Evolutionary conservation across 768 basidiomycete species (phyloP).

Genomic region (Vararia minispora): DNA sequence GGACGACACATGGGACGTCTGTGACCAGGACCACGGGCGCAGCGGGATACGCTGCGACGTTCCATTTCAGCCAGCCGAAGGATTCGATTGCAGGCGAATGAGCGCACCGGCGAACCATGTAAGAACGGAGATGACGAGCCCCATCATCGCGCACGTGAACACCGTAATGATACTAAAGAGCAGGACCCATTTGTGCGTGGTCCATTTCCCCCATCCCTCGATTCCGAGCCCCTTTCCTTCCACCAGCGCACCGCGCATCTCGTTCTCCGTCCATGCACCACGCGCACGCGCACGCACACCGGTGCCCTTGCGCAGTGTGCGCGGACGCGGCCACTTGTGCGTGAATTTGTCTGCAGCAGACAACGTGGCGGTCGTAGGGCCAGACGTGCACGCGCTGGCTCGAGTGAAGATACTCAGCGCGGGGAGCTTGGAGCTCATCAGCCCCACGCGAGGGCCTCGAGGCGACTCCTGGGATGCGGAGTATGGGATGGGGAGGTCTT

Average conservation of each 20-base stretch:
- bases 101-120: slow-evolving; percentile 51
- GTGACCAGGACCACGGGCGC: slow-evolving; percentile 56
- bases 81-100: background rate
- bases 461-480: no score
- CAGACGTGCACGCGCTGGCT: background rate
- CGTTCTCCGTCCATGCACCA: slow-evolving; percentile 4
- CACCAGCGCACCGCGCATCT: slow-evolving; percentile 15
- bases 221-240: slow-evolving; percentile 28
- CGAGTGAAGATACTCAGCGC: no score
- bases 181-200: slow-evolving; percentile 49
- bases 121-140: slow-evolving; percentile 38
- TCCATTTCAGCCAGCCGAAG: background rate
- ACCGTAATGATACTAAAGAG: slow-evolving; percentile 43
- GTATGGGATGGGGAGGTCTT: no score
- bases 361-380: background rate
- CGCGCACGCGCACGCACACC: slow-evolving; percentile 5
- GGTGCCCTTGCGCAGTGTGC: slow-evolving; percentile 9
- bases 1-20: slow-evolving; percentile 41
- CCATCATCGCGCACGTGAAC: slow-evolving; percentile 40
- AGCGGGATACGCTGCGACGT: slow-evolving; percentile 37
- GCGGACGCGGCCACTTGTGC: slow-evolving; percentile 39
- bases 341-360: slow-evolving; percentile 29
- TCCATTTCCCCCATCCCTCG: slow-evolving; percentile 39
- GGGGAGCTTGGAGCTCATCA: no score
- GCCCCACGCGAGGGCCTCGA: no score